Evolutionary conservation across 257 asterid species (phyloP).

Genomic region (Petrea volubilis): DNA sequence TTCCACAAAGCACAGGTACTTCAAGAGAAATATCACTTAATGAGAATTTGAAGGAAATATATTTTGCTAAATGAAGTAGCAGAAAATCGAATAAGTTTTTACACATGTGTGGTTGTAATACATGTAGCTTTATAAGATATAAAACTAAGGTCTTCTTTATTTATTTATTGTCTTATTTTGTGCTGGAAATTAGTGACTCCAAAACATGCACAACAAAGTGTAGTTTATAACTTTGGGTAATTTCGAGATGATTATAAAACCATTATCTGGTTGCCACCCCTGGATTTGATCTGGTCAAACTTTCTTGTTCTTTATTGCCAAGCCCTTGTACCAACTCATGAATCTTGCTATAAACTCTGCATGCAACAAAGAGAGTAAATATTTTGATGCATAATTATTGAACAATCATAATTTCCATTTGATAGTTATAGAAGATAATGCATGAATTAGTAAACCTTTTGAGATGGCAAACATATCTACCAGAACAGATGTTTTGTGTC

Average conservation of each 20-base stretch:
- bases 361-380: conserved; percentile 19
- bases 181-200: conserved; percentile 4
- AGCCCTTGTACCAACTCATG: conserved; percentile 63
- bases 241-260: conserved; percentile 13
- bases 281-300: conserved; percentile 10
- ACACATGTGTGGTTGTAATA: conserved; percentile 12
- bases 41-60: conserved; percentile 6
- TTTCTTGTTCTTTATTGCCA: conserved; percentile 34
- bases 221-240: conserved; percentile 25
- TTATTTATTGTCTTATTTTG: conserved; percentile 25
- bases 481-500: neutral
- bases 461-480: neutral
- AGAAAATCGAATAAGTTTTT: conserved; percentile 15
- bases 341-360: conserved; percentile 69
- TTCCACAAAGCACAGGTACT: neutral
- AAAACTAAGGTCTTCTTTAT: conserved; percentile 16
- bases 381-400: conserved; percentile 9
- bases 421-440: neutral
- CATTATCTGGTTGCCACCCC: conserved; percentile 13
- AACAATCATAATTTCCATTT: neutral
- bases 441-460: neutral
- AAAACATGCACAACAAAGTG: conserved; percentile 21
- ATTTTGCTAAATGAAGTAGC: conserved; percentile 13
- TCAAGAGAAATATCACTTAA: conserved; percentile 1
- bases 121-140: conserved; percentile 23